A percentile compares a stretch with the other conserved stretches of the same genome.
phyloP scores from a whole-genome alignment of 257 asterid genomes.

The Fraxinus pennsylvanica region DNA sequence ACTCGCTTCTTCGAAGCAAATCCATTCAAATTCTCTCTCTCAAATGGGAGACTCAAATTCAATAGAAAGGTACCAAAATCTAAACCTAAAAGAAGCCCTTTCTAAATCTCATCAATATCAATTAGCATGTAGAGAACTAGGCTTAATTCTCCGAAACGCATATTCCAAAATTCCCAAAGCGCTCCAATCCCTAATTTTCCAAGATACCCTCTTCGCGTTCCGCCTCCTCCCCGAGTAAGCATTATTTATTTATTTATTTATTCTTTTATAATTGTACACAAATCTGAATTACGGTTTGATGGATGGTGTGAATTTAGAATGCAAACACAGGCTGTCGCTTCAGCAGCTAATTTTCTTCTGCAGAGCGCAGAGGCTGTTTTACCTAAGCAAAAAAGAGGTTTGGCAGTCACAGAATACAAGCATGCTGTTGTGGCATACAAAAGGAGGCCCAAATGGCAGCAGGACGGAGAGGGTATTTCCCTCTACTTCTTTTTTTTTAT shows the following conservation, averaged over 20 bases:
- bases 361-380: constrained; percentile 72
- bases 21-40: constrained; percentile 16
- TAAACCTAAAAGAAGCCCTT: constrained; percentile 55
- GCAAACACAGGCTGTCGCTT: constrained; percentile 53
- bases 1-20: no score
- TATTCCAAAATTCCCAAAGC: constrained; percentile 56
- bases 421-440: constrained; percentile 71
- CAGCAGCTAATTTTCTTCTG: constrained; percentile 65
- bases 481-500: not conserved
- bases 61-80: constrained; percentile 49
- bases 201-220: constrained; percentile 73
- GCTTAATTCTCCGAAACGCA: constrained; percentile 52
- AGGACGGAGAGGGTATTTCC: constrained; percentile 48
- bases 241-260: not conserved
- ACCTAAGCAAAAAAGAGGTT: constrained; percentile 70
- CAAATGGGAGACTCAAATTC: constrained; percentile 32
- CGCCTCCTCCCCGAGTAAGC: constrained; percentile 68
- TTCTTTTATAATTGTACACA: not conserved
- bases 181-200: constrained; percentile 64
- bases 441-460: constrained; percentile 56
- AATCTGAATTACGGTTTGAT: constrained; percentile 10
- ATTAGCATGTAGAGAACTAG: constrained; percentile 67
- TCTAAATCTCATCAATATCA: constrained; percentile 39
- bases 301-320: constrained; percentile 42
- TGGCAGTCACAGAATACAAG: constrained; percentile 63